Evolutionary conservation across 2,329 filamentous ascomycete genomes (phyloP).

Genomic region (Tolypocladium paradoxum): DNA sequence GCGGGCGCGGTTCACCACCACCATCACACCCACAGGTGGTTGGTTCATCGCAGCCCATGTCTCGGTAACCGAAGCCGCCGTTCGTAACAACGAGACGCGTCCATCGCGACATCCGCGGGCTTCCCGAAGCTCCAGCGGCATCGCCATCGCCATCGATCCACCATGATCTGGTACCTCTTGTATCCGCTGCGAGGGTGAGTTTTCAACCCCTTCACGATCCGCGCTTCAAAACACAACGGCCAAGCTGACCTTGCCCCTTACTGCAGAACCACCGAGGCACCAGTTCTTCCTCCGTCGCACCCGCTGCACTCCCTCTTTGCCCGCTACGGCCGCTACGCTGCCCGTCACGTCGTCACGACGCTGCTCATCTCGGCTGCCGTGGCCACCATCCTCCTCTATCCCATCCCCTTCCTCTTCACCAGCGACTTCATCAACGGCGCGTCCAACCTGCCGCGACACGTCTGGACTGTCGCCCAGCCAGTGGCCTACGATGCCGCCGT

Average conservation of each 20-base stretch:
- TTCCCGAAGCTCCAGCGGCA: neutral
- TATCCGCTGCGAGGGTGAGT: slow-evolving; percentile 68
- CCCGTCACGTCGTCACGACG: slow-evolving; percentile 63
- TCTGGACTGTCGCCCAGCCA: slow-evolving; percentile 66
- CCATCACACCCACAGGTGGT: neutral
- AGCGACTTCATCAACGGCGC: slow-evolving; percentile 61
- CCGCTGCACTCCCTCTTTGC: slow-evolving; percentile 55
- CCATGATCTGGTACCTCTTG: slow-evolving; percentile 67
- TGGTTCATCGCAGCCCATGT: neutral
- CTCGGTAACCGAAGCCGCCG: neutral
- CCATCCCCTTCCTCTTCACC: slow-evolving; percentile 64
- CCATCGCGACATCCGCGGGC: neutral
- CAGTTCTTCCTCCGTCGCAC: slow-evolving; percentile 51
- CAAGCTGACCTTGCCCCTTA: neutral
- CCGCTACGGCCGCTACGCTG: slow-evolving; percentile 59
- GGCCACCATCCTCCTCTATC: slow-evolving; percentile 60
- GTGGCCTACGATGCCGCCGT: slow-evolving; percentile 39
- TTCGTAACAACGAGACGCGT: neutral
- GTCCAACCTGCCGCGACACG: slow-evolving; percentile 65
- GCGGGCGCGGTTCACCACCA: neutral
- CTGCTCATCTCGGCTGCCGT: slow-evolving; percentile 64
- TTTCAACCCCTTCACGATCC: neutral
- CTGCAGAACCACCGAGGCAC: slow-evolving; percentile 61
- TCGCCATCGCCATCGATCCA: neutral
- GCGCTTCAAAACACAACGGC: neutral